Evolutionary conservation across 805 yeast genomes (phyloP).

Genomic region (Hanseniaspora taiwanica): DNA sequence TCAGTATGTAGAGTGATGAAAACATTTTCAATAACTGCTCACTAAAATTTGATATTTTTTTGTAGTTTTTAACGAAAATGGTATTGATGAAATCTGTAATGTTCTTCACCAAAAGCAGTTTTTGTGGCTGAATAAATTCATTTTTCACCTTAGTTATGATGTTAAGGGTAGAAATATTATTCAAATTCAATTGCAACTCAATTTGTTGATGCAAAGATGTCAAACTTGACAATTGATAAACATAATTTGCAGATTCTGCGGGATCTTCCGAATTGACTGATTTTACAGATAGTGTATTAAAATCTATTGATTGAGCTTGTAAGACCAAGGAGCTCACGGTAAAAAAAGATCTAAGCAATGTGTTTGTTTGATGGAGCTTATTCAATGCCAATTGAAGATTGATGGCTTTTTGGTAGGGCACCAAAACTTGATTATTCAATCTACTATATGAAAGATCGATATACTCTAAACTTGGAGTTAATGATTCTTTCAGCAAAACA

Average conservation of each 20-base stretch:
- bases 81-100: background rate
- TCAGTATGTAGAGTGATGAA: background rate
- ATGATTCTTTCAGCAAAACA: conserved; percentile 7
- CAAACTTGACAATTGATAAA: background rate
- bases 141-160: background rate
- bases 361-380: conserved; percentile 23
- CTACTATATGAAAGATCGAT: conserved; percentile 20
- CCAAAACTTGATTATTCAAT: conserved; percentile 16
- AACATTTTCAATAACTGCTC: background rate
- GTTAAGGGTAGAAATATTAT: background rate
- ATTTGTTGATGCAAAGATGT: background rate
- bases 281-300: background rate
- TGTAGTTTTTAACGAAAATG: background rate
- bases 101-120: background rate
- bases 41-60: background rate
- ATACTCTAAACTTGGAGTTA: conserved; percentile 17
- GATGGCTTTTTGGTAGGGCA: conserved; percentile 19
- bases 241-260: background rate
- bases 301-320: conserved; percentile 6
- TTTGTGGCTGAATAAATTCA: background rate
- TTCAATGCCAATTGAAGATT: conserved; percentile 19
- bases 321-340: conserved; percentile 16
- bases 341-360: conserved; percentile 18
- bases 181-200: background rate
- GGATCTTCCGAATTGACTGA: background rate